Evolutionary conservation across 306 rosid genomes (phyloP).

Genomic region (Prunus armeniaca): DNA sequence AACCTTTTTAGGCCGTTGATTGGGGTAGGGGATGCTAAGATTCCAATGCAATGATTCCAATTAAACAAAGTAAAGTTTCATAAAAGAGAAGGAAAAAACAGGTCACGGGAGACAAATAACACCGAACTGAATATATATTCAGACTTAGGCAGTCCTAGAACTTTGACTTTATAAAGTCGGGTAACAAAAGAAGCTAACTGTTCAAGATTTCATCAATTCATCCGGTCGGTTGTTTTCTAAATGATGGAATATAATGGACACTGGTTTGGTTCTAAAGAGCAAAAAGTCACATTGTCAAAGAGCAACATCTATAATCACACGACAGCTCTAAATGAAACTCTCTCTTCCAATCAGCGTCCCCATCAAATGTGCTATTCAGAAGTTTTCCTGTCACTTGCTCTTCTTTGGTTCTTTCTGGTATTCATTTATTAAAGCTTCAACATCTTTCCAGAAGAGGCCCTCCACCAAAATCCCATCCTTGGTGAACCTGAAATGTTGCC

Average conservation of each 20-base stretch:
- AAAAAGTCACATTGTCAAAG: neutral
- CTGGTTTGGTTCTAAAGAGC: neutral
- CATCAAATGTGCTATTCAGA: neutral
- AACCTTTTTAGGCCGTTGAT: neutral
- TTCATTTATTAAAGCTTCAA: slow-evolving; percentile 35
- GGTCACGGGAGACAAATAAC: neutral
- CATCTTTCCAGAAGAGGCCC: slow-evolving; percentile 61
- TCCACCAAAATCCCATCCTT: slow-evolving; percentile 55
- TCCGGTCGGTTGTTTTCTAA: neutral
- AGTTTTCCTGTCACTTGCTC: slow-evolving; percentile 33
- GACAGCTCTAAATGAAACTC: slow-evolving; percentile 1
- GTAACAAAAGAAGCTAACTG: neutral
- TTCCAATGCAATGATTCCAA: neutral
- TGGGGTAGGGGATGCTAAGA: neutral
- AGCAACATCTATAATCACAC: neutral
- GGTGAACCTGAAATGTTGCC: slow-evolving; percentile 43
- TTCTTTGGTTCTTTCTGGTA: slow-evolving; percentile 51
- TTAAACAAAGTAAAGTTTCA: neutral
- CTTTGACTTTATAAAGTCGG: neutral
- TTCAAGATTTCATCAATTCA: neutral
- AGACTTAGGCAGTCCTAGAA: neutral
- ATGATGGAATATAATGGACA: neutral
- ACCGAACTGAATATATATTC: neutral
- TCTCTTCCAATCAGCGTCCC: slow-evolving; percentile 14
- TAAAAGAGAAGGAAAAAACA: no score